These are phyloP conservation scores for Coprinellus aureogranulatus DNA, from an alignment of 768 basidiomycete species.

Conservation along the genomic window DNA sequence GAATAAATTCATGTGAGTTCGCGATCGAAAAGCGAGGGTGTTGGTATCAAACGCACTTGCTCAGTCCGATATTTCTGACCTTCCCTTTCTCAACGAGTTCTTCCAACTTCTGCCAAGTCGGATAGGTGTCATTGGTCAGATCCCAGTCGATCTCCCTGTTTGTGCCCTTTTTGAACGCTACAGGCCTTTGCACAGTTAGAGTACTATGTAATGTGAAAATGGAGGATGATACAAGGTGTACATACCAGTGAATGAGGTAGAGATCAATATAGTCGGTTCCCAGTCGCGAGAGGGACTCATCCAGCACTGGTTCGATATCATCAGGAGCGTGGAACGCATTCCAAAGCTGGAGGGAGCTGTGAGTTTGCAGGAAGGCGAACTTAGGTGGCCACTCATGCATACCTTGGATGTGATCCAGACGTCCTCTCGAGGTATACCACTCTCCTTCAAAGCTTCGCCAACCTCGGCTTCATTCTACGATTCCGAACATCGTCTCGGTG, in stretches of 20 bases:
- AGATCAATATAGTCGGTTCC: slow-evolving; percentile 73
- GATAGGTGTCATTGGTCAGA: slow-evolving; percentile 68
- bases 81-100: slow-evolving; percentile 76
- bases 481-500: background rate
- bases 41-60: slow-evolving; percentile 55
- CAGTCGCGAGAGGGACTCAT: slow-evolving; percentile 61
- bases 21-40: background rate
- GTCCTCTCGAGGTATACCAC: slow-evolving; percentile 58
- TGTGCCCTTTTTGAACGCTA: slow-evolving; percentile 61
- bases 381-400: background rate
- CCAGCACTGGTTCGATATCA: slow-evolving; percentile 64
- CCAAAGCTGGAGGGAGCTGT: slow-evolving; percentile 53
- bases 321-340: slow-evolving; percentile 74
- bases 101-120: slow-evolving; percentile 80
- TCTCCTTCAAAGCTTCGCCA: slow-evolving; percentile 57
- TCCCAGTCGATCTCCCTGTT: slow-evolving; percentile 46
- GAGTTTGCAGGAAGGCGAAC: background rate
- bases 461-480: slow-evolving; percentile 69
- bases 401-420: slow-evolving; percentile 70
- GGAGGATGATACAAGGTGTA: slow-evolving; percentile 3
- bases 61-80: slow-evolving; percentile 75
- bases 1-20: background rate
- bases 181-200: slow-evolving; percentile 43
- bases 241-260: slow-evolving; percentile 78
- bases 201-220: background rate